A percentile compares a stretch with the other conserved stretches of the same genome.
phyloP scores from a whole-genome alignment of 176 grass and related monocot species.

The Saccharum spontaneum region DNA sequence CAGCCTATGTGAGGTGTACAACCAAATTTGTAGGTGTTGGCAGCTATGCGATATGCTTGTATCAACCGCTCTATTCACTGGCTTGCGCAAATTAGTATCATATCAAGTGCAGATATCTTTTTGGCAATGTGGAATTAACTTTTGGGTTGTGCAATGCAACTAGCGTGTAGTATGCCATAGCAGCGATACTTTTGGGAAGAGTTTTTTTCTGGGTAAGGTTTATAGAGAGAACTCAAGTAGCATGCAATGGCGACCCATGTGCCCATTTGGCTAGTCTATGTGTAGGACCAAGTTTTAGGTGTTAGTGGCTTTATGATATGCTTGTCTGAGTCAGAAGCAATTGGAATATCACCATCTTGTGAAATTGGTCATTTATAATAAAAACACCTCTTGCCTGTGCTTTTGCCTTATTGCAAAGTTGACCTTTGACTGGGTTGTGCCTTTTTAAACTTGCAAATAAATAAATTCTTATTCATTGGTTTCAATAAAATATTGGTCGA shows the following conservation, averaged over 20 bases:
- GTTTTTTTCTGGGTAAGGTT: background rate
- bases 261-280: background rate
- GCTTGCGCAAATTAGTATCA: background rate
- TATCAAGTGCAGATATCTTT: background rate
- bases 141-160: background rate
- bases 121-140: background rate
- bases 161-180: background rate
- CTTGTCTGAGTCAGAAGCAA: slow-evolving; percentile 8
- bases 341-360: background rate
- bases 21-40: background rate
- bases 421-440: background rate
- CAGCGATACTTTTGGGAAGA: background rate
- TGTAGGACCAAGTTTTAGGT: background rate
- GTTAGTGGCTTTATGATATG: slow-evolving; percentile 10
- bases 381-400: background rate
- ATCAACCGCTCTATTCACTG: background rate
- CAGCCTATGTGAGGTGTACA: background rate
- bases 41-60: background rate
- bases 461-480: background rate
- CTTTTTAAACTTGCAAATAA: background rate
- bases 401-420: slow-evolving; percentile 9
- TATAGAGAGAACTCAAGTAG: background rate
- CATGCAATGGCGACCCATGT: background rate
- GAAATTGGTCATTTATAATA: background rate
- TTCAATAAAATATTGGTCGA: background rate